Conservation (phyloP, 2,329 filamentous ascomycete genomes). For the Incumbomyces delicatus region DNA sequence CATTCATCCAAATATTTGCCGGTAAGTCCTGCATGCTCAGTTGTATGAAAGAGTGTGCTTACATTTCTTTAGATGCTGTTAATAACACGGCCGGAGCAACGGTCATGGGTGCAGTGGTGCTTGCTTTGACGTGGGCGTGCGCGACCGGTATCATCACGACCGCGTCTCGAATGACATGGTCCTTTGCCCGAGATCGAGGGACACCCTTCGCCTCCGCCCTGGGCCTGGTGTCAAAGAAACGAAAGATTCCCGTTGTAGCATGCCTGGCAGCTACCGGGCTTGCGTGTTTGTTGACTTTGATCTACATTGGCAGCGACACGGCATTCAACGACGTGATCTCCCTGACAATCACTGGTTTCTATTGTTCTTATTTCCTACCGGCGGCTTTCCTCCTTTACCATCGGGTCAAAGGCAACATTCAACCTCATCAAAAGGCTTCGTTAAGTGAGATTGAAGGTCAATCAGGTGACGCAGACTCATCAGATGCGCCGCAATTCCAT, state of each 20-base stretch:
- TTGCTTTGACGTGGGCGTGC: slow-evolving; percentile 21
- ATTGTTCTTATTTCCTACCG: slow-evolving; percentile 28
- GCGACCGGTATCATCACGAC: slow-evolving; percentile 22
- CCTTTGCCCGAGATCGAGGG: slow-evolving; percentile 19
- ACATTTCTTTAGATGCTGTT: slow-evolving; percentile 11
- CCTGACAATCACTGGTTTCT: slow-evolving; percentile 28
- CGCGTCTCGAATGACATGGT: slow-evolving; percentile 20
- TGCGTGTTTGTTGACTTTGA: slow-evolving; percentile 18
- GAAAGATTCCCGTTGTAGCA: slow-evolving; percentile 15
- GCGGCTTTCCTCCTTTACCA: slow-evolving; percentile 27
- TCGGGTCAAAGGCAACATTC: slow-evolving; percentile 27
- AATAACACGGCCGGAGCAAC: slow-evolving; percentile 16
- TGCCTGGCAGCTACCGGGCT: slow-evolving; percentile 12
- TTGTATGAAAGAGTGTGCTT: too few species aligned
- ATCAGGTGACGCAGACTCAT: slow-evolving; percentile 1
- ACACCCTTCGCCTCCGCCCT: slow-evolving; percentile 19
- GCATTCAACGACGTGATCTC: slow-evolving; percentile 24
- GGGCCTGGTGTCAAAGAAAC: slow-evolving; percentile 21
- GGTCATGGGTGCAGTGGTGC: slow-evolving; percentile 21
- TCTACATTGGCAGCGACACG: slow-evolving; percentile 21
- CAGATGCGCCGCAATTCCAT: not conserved
- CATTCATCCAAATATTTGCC: slow-evolving; percentile 26
- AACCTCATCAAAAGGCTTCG: slow-evolving; percentile 24
- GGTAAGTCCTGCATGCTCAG: too few species aligned
- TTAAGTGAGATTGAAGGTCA: slow-evolving; percentile 22